These are phyloP conservation scores for Grosmannia serpens DNA, from an alignment of 2,329 filamentous ascomycete genomes.

Conservation along the genomic window DNA sequence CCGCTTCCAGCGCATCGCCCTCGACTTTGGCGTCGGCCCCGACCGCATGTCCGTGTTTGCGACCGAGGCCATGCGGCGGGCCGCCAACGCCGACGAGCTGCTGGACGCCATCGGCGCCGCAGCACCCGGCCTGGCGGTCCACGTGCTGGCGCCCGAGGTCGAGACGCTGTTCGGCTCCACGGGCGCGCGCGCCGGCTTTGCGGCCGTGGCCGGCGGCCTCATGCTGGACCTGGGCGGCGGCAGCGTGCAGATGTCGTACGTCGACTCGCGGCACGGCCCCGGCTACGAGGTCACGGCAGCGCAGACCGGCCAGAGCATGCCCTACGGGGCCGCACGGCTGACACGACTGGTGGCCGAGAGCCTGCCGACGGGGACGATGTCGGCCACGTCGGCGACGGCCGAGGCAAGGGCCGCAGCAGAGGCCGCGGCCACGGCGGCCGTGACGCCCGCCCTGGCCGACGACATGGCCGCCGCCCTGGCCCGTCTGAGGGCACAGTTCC, in stretches of 20 bases:
- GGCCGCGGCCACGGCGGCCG: constrained; percentile 27
- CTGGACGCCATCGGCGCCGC: constrained; percentile 48
- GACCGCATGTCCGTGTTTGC: constrained; percentile 64
- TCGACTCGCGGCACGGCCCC: constrained; percentile 31
- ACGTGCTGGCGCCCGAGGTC: constrained; percentile 63
- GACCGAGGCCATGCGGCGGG: constrained; percentile 79
- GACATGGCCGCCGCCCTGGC: constrained; percentile 51
- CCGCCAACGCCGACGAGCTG: constrained; percentile 61
- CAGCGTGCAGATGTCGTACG: constrained; percentile 54
- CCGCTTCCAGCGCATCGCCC: constrained; percentile 61
- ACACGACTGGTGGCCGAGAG: constrained; percentile 29
- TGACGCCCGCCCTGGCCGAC: constrained; percentile 41
- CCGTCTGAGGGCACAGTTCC: constrained; percentile 35
- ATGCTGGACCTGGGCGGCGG: constrained; percentile 80
- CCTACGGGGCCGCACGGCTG: constrained; percentile 49
- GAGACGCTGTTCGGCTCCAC: constrained; percentile 76
- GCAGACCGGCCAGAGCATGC: constrained; percentile 42
- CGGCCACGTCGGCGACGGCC: neutral
- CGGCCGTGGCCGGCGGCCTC: constrained; percentile 51
- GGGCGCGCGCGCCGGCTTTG: constrained; percentile 68
- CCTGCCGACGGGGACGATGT: neutral
- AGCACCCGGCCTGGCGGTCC: constrained; percentile 55
- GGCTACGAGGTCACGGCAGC: constrained; percentile 44
- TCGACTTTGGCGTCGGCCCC: constrained; percentile 52
- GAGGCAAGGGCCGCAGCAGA: constrained; percentile 21